Conservation (phyloP, 306 rosid genomes). For the Crataegus laevigata region DNA sequence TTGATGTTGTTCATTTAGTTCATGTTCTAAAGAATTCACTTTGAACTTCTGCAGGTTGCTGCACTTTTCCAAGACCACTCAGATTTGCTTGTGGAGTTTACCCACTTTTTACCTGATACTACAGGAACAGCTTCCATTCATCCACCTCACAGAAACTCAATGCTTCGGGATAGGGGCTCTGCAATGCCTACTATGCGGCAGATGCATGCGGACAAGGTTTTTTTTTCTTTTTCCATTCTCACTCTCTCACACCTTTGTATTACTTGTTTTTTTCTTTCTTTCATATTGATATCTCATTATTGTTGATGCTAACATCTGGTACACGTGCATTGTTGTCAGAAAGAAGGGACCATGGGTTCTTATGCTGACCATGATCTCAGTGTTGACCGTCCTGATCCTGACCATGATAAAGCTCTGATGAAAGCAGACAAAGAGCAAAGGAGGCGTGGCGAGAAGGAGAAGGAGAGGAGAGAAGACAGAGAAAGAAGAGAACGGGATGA, state of each 20-base stretch:
- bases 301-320: conserved; percentile 14
- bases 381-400: conserved; percentile 84
- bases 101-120: conserved; percentile 84
- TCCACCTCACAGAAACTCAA: conserved; percentile 48
- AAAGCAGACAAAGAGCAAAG: conserved; percentile 75
- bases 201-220: conserved; percentile 73
- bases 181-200: conserved; percentile 66
- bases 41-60: conserved; percentile 63
- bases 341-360: conserved; percentile 56
- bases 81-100: conserved; percentile 79
- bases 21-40: conserved; percentile 9
- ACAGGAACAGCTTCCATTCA: conserved; percentile 55
- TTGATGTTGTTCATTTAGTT: conserved; percentile 7
- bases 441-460: conserved; percentile 78
- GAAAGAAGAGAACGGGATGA: conserved; percentile 77
- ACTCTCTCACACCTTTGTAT: background rate
- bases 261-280: conserved; percentile 5
- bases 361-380: conserved; percentile 73
- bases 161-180: conserved; percentile 78
- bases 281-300: conserved; percentile 14
- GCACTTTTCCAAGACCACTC: conserved; percentile 72
- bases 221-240: conserved; percentile 5
- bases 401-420: conserved; percentile 58
- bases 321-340: conserved; percentile 44
- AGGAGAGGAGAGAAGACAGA: conserved; percentile 73